Base-by-base conservation (phyloP, 331 rosid species). In the Phaseolus coccineus region DNA sequence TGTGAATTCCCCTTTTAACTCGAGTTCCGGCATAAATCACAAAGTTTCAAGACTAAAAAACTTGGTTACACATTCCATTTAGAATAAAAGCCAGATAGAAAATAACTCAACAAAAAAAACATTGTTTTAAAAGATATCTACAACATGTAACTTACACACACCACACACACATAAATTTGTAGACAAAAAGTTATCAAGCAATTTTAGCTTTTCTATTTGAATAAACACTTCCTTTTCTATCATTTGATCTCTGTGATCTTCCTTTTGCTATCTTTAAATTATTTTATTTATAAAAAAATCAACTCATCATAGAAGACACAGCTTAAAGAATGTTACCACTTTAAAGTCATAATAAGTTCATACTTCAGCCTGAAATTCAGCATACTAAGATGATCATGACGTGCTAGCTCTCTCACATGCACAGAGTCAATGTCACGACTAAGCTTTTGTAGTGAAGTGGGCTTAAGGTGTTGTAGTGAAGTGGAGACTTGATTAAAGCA, bases 281-380 rank as follows among this genome's bases (percentile, higher is more conserved):
- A 28, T 77, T 67, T 40, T 77, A 35, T 57, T 28, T 40, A 55
- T 31, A 39, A 68, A 68, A 19, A 25, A 44, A 53, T 42, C 47
- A 61, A 16, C n/a, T 11, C 30, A 68, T 31, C 51, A 53, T 31
- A 53, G 35, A 77, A 39, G 57, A 68, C 58, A 78, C 63, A 52
- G 64, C 39, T 76, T 62, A 51, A 62, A 47, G 48, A 66, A 52
- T 52, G 66, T 14, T n/a, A 3, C 53, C 62, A 55, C 42, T 31
- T 69, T 69, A 62, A 78, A 74, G 81, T 77, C 88, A 85, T 61
- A 35, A 35, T 35, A 69, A 59, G 59, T 74, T 81, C 81, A 78
- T 81, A 82, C 79, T 56, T 79, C 53, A 72, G 58, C 30, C 71
- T 35, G 66, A 46, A 80, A 55, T 55, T 55, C 61, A n/a, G 19